phyloP scores from a whole-genome alignment of 2,329 filamentous ascomycete genomes.

The Alternaria brassicicola region DNA sequence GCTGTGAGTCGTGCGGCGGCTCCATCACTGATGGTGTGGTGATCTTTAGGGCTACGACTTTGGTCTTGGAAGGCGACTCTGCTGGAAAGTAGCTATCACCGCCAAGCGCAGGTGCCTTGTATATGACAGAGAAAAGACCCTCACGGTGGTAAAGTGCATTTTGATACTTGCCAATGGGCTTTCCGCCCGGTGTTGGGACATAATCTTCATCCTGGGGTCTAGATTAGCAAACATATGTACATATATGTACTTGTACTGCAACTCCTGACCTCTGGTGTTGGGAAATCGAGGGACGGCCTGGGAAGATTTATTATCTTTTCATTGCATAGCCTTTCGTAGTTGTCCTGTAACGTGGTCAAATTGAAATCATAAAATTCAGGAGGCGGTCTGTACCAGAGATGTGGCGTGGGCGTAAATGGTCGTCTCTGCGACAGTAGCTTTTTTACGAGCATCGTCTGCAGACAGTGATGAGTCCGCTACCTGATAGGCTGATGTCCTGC shows the following conservation, averaged over 20 bases:
- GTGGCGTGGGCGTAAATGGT: conserved; percentile 64
- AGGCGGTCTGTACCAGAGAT: conserved; percentile 58
- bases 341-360: conserved; percentile 38
- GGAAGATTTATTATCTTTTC: conserved; percentile 28
- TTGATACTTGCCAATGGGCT: conserved; percentile 61
- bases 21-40: conserved; percentile 75
- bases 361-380: background rate
- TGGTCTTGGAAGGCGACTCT: conserved; percentile 24
- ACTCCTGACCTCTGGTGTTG: conserved; percentile 28
- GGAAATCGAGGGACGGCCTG: conserved; percentile 31
- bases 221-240: background rate
- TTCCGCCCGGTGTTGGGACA: conserved; percentile 45
- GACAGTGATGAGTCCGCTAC: conserved; percentile 52
- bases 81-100: conserved; percentile 42
- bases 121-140: conserved; percentile 84
- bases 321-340: conserved; percentile 41
- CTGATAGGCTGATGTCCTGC: conserved; percentile 58
- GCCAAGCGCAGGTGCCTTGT: conserved; percentile 63
- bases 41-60: conserved; percentile 78
- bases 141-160: conserved; percentile 63
- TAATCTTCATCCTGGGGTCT: conserved; percentile 36
- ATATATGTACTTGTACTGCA: background rate
- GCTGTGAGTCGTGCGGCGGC: conserved; percentile 80
- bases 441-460: conserved; percentile 57
- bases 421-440: conserved; percentile 71